Conservation (phyloP, 2,329 filamentous ascomycete genomes). For the Aschersonia sp. region DNA sequence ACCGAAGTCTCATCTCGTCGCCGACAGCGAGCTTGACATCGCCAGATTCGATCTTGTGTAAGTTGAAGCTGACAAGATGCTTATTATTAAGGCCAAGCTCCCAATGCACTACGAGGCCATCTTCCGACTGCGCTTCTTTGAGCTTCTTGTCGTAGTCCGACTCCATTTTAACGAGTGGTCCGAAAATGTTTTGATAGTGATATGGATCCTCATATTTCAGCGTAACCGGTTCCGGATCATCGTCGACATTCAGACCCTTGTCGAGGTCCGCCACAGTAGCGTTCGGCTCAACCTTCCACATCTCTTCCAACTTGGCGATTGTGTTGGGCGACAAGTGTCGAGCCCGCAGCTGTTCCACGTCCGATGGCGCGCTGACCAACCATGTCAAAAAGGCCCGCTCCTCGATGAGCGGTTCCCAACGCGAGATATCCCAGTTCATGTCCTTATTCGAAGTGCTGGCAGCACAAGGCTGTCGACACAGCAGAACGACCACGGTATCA, state of each 20-base stretch:
- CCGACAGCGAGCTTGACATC: conserved; percentile 97
- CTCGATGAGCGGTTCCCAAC: conserved; percentile 95
- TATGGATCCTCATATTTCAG: conserved; percentile 94
- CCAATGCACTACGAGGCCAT: conserved; percentile 89
- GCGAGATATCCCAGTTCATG: conserved; percentile 98
- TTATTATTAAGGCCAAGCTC: conserved; percentile 95
- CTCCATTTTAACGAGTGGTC: conserved; percentile 95
- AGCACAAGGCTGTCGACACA: conserved; percentile 93
- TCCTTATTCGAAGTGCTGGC: conserved; percentile 93
- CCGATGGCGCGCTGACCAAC: conserved; percentile 79
- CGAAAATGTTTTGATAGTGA: conserved; percentile 98
- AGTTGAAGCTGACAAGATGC: conserved; percentile 84
- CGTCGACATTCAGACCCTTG: conserved; percentile 80
- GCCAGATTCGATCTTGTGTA: conserved; percentile 92
- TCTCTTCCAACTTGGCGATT: conserved; percentile 90
- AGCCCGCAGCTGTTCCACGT: conserved; percentile 90
- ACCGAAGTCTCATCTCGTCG: conserved; percentile 95
- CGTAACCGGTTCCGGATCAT: conserved; percentile 85
- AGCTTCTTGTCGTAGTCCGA: conserved; percentile 98
- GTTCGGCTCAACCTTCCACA: conserved; percentile 91
- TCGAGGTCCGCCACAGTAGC: conserved; percentile 86
- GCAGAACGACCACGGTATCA: conserved; percentile 89
- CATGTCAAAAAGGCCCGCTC: conserved; percentile 89
- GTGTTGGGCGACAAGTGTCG: conserved; percentile 86
- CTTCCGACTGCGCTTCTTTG: conserved; percentile 95